Evolutionary conservation across 148 eudicot species (phyloP).

Genomic region (Selenicereus undatus): DNA sequence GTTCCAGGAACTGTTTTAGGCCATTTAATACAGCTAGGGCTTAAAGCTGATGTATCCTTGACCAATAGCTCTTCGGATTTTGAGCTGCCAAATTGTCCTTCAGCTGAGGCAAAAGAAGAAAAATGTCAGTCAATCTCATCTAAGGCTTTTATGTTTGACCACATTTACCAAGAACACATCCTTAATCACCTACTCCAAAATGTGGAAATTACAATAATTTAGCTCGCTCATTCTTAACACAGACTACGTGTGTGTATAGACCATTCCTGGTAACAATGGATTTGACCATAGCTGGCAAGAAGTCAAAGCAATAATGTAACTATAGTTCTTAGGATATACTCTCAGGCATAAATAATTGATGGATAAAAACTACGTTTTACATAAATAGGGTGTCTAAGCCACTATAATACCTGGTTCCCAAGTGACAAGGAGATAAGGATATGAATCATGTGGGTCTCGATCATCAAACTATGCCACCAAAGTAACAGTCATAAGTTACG

Average conservation of each 20-base stretch:
- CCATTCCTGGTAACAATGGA: too few species aligned
- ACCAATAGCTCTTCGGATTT: constrained; percentile 3
- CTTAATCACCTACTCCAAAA: too few species aligned
- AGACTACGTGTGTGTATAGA: too few species aligned
- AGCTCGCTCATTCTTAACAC: too few species aligned
- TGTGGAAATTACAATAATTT: too few species aligned
- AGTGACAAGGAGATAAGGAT: constrained; percentile 27
- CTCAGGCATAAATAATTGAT: neutral
- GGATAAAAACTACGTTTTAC: neutral
- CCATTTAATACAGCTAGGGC: neutral
- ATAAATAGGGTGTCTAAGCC: neutral
- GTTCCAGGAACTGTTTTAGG: constrained; percentile 22
- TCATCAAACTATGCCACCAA: constrained; percentile 31
- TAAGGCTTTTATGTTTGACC: too few species aligned
- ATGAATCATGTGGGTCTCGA: constrained; percentile 19
- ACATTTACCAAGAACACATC: too few species aligned
- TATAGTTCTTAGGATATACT: neutral
- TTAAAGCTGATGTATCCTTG: neutral
- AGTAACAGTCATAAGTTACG: neutral
- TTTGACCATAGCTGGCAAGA: neutral
- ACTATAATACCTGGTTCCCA: constrained; percentile 26
- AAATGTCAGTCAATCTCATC: too few species aligned
- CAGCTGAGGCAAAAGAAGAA: neutral
- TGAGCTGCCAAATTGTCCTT: neutral
- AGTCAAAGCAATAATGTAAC: neutral